Evolutionary conservation across 2,329 filamentous ascomycete genomes (phyloP).

Genomic region (Hypoxylon sp.): DNA sequence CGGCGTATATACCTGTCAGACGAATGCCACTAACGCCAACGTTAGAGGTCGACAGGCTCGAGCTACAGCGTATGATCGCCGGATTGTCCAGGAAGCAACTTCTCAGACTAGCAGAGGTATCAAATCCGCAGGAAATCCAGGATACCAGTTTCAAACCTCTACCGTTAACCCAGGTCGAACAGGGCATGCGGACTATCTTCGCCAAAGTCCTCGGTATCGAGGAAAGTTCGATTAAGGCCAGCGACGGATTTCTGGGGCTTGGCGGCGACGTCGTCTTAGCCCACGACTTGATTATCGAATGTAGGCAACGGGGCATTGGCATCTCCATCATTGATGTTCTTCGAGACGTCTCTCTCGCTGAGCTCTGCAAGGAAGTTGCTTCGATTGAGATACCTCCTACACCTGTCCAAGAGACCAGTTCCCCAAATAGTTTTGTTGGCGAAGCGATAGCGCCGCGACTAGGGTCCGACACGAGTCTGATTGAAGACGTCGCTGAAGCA

Average conservation of each 20-base stretch:
- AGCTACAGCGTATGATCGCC: slow-evolving; percentile 62
- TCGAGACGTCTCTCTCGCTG: slow-evolving; percentile 59
- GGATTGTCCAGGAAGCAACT: slow-evolving; percentile 62
- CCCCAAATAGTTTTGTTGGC: slow-evolving; percentile 57
- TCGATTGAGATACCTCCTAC: slow-evolving; percentile 44
- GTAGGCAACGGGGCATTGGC: slow-evolving; percentile 60
- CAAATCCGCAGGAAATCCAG: slow-evolving; percentile 57
- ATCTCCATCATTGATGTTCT: slow-evolving; percentile 62
- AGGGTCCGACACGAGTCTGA: slow-evolving; percentile 58
- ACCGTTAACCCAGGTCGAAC: slow-evolving; percentile 64
- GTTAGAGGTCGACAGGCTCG: slow-evolving; percentile 65
- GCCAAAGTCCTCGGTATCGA: slow-evolving; percentile 60
- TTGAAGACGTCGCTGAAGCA: slow-evolving; percentile 65
- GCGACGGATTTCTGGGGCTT: slow-evolving; percentile 62
- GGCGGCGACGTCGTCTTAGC: slow-evolving; percentile 65
- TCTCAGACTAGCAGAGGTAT: slow-evolving; percentile 57
- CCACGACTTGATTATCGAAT: slow-evolving; percentile 61
- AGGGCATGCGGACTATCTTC: slow-evolving; percentile 65
- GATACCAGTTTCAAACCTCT: slow-evolving; percentile 61
- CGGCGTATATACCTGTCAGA: slow-evolving; percentile 64
- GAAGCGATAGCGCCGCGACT: slow-evolving; percentile 61
- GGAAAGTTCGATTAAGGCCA: slow-evolving; percentile 58
- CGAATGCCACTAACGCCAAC: slow-evolving; percentile 65
- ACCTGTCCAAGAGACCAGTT: slow-evolving; percentile 29
- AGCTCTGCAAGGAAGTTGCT: slow-evolving; percentile 59